Conservation (phyloP, 2,329 filamentous ascomycete species). For the Dactylellina sp. region DNA sequence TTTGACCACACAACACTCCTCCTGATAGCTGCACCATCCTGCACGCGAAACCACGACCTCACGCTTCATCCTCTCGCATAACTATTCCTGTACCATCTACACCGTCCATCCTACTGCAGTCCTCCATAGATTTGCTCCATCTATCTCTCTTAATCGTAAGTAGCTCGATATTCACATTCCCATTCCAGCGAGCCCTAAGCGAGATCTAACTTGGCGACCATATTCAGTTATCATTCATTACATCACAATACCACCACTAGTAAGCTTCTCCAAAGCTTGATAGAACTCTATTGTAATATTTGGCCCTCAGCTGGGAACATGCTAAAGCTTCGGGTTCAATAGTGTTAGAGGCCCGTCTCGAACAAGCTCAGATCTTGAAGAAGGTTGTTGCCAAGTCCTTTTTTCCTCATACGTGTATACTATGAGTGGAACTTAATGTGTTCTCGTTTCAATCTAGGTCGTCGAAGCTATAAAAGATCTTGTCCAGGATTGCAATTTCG, state of each 20-base stretch:
- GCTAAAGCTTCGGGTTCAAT: conserved; percentile 27
- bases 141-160: conserved; percentile 11
- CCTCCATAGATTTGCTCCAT: not conserved
- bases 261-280: conserved; percentile 44
- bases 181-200: not conserved
- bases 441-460: conserved; percentile 70
- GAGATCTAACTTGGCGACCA: conserved; percentile 17
- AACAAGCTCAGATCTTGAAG: conserved; percentile 93
- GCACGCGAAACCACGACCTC: conserved; percentile 41
- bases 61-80: conserved; percentile 28
- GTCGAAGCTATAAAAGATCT: conserved; percentile 99
- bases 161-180: no score
- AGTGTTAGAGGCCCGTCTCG: conserved; percentile 97
- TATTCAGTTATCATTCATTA: not conserved
- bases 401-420: not conserved
- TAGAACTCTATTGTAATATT: conserved; percentile 7
- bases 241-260: conserved; percentile 30
- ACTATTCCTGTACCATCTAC: conserved; percentile 12
- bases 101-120: not conserved
- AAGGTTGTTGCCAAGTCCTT: conserved; percentile 73
- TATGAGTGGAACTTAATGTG: not conserved
- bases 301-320: not conserved
- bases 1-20: conserved; percentile 36
- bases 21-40: conserved; percentile 19
- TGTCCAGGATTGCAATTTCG: conserved; percentile 99